Evolutionary conservation across 2,329 filamentous ascomycete species (phyloP), one percentile per base, ranked within the genome.

Genomic region (Botrytis deweyae): DNA sequence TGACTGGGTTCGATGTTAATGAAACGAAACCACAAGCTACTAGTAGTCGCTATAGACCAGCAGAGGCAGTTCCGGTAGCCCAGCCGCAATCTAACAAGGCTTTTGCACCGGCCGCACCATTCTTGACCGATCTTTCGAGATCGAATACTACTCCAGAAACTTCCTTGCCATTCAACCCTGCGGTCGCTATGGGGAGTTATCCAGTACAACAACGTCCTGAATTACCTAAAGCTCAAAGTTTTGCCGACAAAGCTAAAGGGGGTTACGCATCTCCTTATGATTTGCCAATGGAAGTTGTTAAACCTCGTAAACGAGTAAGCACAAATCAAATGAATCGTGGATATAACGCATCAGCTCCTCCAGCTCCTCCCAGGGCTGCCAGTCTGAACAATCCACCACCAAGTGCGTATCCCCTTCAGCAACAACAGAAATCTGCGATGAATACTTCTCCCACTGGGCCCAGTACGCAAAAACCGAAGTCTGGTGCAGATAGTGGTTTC

Each of bases 231-330:
- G 86, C 89, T 1, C 90, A 97, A 81, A 98, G 95, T 82, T 99
- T 97, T 82, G 93, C 89, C 9, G 92, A 95, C 82, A 97, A 97
- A 82, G 86, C 93, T 4, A 98, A 97, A 83, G 93, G 93, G 73
- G 95, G 95, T 12, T 99, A 99, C 81, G 88, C 92, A 67, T 98
- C 95, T 33, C 96, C 96, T 0, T 99, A 98, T 79, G 97, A 99
- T 83, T 86, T 99, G 33, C 96, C 96, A 6, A 93, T 96, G 83
- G 95, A 98, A 72, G 88, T 99, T 44, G 88, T 92, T 42, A 92
- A 92, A 78, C 90, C 86, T 40, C 92, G 79, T 86, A 91, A 92
- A 84, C 86, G 91, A 70, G 82, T 85, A 9, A 90, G 88, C 79
- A 86, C 88, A 78, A 88, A 89, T 62, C 76, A 79, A 71, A 77